Evolutionary conservation across 108 stramenopile species (phyloP).

Genomic region (Bacterosira constricta): DNA sequence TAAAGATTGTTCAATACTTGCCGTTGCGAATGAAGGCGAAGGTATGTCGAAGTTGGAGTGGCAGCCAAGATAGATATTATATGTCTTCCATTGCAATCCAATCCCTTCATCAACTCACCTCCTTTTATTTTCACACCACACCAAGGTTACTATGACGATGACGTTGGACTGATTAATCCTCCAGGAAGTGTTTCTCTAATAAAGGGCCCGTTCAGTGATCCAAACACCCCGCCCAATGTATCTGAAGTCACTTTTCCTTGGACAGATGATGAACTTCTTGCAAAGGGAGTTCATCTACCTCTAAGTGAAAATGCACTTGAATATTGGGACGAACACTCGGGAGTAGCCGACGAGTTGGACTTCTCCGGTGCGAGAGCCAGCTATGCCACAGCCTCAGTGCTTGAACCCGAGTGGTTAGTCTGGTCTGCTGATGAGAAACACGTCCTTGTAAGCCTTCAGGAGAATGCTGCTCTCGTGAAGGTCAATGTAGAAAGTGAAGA

Average conservation of each 20-base stretch:
- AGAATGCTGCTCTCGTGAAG: constrained; percentile 54
- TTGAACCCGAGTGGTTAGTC: constrained; percentile 54
- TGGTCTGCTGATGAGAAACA: constrained; percentile 44
- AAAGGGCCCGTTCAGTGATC: constrained; percentile 10
- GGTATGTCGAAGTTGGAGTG: no score
- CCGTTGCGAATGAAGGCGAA: constrained; percentile 59
- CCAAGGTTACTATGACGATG: constrained; percentile 23
- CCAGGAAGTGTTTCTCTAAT: constrained; percentile 24
- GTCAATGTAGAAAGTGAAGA: constrained; percentile 36
- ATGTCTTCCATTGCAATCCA: no score
- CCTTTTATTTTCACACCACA: no score
- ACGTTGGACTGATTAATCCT: constrained; percentile 27
- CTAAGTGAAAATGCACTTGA: constrained; percentile 45
- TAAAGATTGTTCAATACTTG: constrained; percentile 44
- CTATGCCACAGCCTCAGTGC: constrained; percentile 40
- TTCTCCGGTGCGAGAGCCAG: constrained; percentile 20
- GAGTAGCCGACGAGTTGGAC: constrained; percentile 32
- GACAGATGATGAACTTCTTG: constrained; percentile 46
- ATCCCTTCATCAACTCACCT: no score
- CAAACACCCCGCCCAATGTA: constrained; percentile 4
- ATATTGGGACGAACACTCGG: constrained; percentile 52
- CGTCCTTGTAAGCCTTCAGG: constrained; percentile 57
- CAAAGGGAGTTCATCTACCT: constrained; percentile 44
- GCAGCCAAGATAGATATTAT: no score
- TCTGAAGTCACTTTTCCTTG: constrained; percentile 33